A percentile compares a stretch with the other conserved stretches of the same genome.
These are phyloP conservation scores for Penicillium mononematosum DNA, from an alignment of 495 filamentous ascomycete genomes.

Conservation along the genomic window DNA sequence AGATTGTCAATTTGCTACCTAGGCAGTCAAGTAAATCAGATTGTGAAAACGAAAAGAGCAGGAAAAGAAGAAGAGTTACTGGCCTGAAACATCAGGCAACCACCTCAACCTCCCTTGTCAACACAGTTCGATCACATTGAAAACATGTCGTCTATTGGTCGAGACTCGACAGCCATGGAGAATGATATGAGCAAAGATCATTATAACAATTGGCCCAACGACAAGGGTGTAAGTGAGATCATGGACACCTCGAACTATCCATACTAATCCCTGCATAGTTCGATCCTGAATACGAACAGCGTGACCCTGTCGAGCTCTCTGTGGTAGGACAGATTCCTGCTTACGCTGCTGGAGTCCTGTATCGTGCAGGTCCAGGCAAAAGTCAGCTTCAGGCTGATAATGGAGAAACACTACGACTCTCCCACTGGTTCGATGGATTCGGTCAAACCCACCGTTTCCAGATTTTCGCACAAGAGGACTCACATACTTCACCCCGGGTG, in stretches of 20 bases:
- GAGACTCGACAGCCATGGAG: neutral
- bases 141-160: slow-evolving; percentile 13
- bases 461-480: slow-evolving; percentile 42
- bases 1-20: neutral
- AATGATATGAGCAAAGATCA: slow-evolving; percentile 3
- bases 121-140: neutral
- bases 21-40: too few relatives aligned
- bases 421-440: slow-evolving; percentile 82
- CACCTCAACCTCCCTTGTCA: neutral
- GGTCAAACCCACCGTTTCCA: slow-evolving; percentile 73
- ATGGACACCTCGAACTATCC: neutral
- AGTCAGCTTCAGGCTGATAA: slow-evolving; percentile 55
- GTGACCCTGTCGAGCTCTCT: slow-evolving; percentile 46
- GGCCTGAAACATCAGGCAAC: neutral
- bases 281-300: slow-evolving; percentile 49
- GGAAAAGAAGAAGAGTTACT: neutral
- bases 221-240: slow-evolving; percentile 22
- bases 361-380: slow-evolving; percentile 68
- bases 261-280: slow-evolving; percentile 38
- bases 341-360: slow-evolving; percentile 62
- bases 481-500: slow-evolving; percentile 41
- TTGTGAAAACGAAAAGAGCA: neutral
- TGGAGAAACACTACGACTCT: slow-evolving; percentile 53
- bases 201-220: slow-evolving; percentile 30
- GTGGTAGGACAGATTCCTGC: slow-evolving; percentile 51